Base-by-base conservation (phyloP, 306 rosid genomes). In the Canavalia ensiformis region DNA sequence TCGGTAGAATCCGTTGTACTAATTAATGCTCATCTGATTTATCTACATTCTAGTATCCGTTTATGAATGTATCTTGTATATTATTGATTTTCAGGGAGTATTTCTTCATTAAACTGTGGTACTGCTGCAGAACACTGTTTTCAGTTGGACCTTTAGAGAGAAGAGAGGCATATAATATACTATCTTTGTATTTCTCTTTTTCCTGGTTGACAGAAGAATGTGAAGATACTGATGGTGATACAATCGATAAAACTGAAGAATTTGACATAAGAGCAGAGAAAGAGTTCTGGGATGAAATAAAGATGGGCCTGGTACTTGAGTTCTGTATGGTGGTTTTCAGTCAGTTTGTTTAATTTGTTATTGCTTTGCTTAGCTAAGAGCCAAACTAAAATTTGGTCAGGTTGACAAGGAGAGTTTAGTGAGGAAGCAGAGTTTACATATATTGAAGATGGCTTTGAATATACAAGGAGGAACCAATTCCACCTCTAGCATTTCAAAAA, bases 381-480 rank as follows among this genome's bases (percentile, higher is more conserved):
- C 59, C 31, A 47, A 49, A 79, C 67, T 80, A 42, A 84, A 18
- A 52, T 72, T 68, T 83, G 70, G 65, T 72, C 88, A 94, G 98
- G 97, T 94, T 82, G 97, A 92, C 83, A 90, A 83, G 75, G 98
- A 95, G 88, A 83, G 90, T 69, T 84, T 87, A 50, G 97, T 91
- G 88, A 87, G 98, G 89, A 95, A 95, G 88, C 97, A 95, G 62
- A 91, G 92, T 47, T 85, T 95, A 76, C 91, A 91, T 65, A 88
- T 95, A 74, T 80, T 92, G 80, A 95, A 90, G 87, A 86, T 80
- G 74, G 85, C 84, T 64, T 83, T 92, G 51, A 70, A 41, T 76
- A 46, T 84, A 68, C 89, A 57, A 68, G 89, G 83, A 55, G 84
- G 74, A 70, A 73, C 69, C 77, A 51, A 71, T 66, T 66, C 88